Conservation (phyloP, 78 protist genomes). For the Dictyostelium capitatum region DNA sequence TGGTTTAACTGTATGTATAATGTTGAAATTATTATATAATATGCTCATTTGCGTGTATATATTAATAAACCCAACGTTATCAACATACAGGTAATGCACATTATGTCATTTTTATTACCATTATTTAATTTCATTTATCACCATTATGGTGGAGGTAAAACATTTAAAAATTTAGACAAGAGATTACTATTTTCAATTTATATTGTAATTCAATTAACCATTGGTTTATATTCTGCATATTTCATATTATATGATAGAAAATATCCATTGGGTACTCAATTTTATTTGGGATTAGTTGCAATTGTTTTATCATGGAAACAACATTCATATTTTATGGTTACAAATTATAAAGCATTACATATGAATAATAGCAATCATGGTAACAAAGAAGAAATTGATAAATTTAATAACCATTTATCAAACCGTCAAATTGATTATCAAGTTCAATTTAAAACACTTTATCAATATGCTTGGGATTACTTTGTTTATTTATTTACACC, state of each 20-base stretch:
- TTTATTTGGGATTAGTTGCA: constrained; percentile 19
- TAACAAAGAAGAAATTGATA: background rate
- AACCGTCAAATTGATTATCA: background rate
- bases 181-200: background rate
- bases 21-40: background rate
- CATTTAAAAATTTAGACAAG: background rate
- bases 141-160: background rate
- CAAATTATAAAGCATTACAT: constrained; percentile 26
- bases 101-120: constrained; percentile 44
- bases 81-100: constrained; percentile 32
- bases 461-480: background rate
- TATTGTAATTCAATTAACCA: background rate
- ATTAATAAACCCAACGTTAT: no score
- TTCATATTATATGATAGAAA: background rate
- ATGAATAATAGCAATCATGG: background rate
- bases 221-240: background rate
- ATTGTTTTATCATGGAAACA: constrained; percentile 21
- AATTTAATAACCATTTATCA: background rate
- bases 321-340: constrained; percentile 46
- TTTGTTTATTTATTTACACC: constrained; percentile 22
- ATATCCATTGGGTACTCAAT: constrained; percentile 35
- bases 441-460: background rate
- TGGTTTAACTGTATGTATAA: constrained; percentile 11
- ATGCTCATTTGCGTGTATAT: no score
- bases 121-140: background rate